A percentile compares a stretch with the other conserved stretches of the same genome.
These are phyloP conservation scores for Trametes maxima DNA, from an alignment of 768 basidiomycete species.

Conservation along the genomic window DNA sequence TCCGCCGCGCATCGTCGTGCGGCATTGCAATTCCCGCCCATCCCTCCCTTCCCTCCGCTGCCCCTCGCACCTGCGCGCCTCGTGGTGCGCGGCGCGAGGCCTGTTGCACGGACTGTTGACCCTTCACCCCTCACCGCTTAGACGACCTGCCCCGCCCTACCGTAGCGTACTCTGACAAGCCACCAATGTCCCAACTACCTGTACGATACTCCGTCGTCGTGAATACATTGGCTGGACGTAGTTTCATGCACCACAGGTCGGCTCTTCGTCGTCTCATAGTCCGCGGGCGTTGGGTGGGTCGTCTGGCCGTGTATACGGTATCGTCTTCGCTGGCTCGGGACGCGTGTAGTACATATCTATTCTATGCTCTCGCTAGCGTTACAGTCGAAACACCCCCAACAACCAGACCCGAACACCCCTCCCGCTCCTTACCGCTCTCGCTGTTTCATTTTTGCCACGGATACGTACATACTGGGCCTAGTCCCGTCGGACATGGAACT, in stretches of 20 bases:
- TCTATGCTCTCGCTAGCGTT: conserved; percentile 1
- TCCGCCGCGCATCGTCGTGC: conserved; percentile 12
- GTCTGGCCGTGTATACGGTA: not conserved
- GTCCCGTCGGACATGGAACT: conserved; percentile 4
- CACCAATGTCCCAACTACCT: conserved; percentile 26
- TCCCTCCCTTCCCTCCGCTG: conserved; percentile 2
- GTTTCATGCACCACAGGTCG: conserved; percentile 6
- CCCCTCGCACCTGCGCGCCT: conserved; percentile 7
- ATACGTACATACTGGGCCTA: conserved; percentile 7
- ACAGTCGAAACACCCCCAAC: not conserved
- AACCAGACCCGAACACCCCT: not conserved
- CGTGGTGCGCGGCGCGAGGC: not conserved
- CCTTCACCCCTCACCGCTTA: conserved; percentile 16
- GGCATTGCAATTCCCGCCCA: not conserved
- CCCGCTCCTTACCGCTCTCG: conserved; percentile 11
- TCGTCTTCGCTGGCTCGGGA: conserved; percentile 18
- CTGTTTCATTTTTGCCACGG: not conserved
- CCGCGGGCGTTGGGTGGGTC: not conserved
- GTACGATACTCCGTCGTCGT: conserved; percentile 28
- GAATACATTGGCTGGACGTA: conserved; percentile 29
- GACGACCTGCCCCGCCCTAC: conserved; percentile 22
- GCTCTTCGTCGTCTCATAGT: not conserved
- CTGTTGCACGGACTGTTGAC: conserved; percentile 23
- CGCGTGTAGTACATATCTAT: conserved; percentile 19
- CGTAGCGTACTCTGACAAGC: conserved; percentile 28